A percentile compares a stretch with the other conserved stretches of the same genome.
Evolutionary conservation across 306 rosid genomes (phyloP).

Genomic region (Lathyrus aphaca): DNA sequence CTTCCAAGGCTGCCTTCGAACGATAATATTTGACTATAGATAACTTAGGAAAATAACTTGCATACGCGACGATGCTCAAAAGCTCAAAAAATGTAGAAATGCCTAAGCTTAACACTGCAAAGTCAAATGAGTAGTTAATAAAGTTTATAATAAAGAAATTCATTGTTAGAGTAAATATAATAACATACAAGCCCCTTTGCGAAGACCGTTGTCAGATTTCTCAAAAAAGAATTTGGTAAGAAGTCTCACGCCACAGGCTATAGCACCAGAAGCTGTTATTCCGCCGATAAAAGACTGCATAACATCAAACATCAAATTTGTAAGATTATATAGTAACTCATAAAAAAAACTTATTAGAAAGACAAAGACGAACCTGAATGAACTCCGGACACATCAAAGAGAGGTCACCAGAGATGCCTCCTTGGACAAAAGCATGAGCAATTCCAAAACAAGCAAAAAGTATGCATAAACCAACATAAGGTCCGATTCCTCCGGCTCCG

Average conservation of each 20-base stretch:
- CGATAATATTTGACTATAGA: slow-evolving; percentile 74
- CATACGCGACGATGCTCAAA: slow-evolving; percentile 64
- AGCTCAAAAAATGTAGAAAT: slow-evolving; percentile 60
- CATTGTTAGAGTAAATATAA: background rate
- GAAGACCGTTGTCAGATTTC: slow-evolving; percentile 62
- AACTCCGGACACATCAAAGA: too few species aligned
- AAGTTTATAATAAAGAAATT: background rate
- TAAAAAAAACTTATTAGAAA: too few species aligned
- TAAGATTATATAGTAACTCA: background rate
- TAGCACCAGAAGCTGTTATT: slow-evolving; percentile 69
- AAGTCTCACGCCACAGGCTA: slow-evolving; percentile 62
- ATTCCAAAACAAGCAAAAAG: too few species aligned
- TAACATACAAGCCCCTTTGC: slow-evolving; percentile 70
- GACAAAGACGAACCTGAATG: too few species aligned
- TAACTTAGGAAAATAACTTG: slow-evolving; percentile 63
- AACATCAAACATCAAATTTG: too few species aligned
- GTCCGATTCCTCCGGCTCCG: too few species aligned
- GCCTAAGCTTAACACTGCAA: slow-evolving; percentile 67
- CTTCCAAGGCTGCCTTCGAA: slow-evolving; percentile 75
- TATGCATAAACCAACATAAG: too few species aligned
- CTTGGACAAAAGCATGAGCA: too few species aligned
- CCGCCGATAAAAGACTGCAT: slow-evolving; percentile 39
- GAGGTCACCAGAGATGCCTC: too few species aligned
- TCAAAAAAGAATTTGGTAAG: slow-evolving; percentile 63
- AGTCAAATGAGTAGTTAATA: slow-evolving; percentile 7